These are phyloP conservation scores for Alternaria consortialis DNA, from an alignment of 2,329 filamentous ascomycete genomes.

Conservation along the genomic window DNA sequence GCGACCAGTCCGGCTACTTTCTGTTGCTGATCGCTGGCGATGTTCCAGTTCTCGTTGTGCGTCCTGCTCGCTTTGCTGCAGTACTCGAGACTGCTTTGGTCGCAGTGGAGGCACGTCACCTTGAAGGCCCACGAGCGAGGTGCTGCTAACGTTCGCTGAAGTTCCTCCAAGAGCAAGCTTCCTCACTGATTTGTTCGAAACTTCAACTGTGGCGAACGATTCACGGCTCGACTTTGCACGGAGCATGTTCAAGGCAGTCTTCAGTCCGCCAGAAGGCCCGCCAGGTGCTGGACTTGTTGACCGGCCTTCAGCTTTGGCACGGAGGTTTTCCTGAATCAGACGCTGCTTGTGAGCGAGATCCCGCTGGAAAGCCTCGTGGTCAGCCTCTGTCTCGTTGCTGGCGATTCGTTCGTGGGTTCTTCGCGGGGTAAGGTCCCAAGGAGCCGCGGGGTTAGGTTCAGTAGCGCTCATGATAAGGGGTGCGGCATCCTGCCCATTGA, in stretches of 20 bases:
- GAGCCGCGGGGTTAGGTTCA: constrained; percentile 22
- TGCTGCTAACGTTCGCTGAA: constrained; percentile 49
- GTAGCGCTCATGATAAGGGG: constrained; percentile 22
- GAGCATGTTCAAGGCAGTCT: constrained; percentile 69
- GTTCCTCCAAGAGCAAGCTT: constrained; percentile 66
- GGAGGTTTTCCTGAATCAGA: constrained; percentile 76
- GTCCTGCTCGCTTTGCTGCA: constrained; percentile 48
- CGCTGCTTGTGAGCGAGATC: constrained; percentile 76
- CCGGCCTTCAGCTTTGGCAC: constrained; percentile 67
- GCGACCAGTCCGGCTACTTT: constrained; percentile 43
- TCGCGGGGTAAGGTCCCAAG: constrained; percentile 61
- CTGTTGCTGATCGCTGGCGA: constrained; percentile 47
- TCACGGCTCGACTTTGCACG: constrained; percentile 73
- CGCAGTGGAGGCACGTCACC: constrained; percentile 39
- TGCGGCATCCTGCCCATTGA: constrained; percentile 35
- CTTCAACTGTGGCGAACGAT: constrained; percentile 65
- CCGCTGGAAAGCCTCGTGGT: constrained; percentile 75
- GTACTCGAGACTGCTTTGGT: constrained; percentile 43
- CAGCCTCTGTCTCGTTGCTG: constrained; percentile 62
- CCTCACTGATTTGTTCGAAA: constrained; percentile 66
- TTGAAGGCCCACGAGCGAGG: constrained; percentile 40
- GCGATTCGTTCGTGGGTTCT: constrained; percentile 58
- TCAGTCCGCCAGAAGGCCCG: constrained; percentile 54
- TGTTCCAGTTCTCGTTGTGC: constrained; percentile 43
- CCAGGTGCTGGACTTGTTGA: constrained; percentile 50